phyloP scores from a whole-genome alignment of 108 stramenopile genomes.

The Nitzschia inconspicua region DNA sequence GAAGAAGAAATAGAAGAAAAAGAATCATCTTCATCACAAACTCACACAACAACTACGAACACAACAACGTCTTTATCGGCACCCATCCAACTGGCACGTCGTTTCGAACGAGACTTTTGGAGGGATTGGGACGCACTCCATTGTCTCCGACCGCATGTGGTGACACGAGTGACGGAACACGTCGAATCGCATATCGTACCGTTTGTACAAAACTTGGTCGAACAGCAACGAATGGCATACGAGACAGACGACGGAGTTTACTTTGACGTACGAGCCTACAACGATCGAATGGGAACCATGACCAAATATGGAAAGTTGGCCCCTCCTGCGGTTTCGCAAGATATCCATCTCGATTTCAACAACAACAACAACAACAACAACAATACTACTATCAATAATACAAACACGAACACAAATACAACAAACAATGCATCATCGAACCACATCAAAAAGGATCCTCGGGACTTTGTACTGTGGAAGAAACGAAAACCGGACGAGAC shows the following conservation, averaged over 20 bases:
- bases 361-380: neutral
- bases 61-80: conserved; percentile 27
- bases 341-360: conserved; percentile 25
- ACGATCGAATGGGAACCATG: conserved; percentile 32
- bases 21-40: too few species aligned
- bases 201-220: conserved; percentile 75
- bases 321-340: conserved; percentile 58
- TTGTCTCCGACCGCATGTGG: conserved; percentile 70
- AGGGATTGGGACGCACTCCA: conserved; percentile 69
- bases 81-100: conserved; percentile 55
- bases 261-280: conserved; percentile 86
- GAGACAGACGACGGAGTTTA: conserved; percentile 79
- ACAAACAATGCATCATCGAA: conserved; percentile 24
- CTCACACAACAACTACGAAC: conserved; percentile 40
- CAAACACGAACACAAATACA: neutral
- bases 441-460: conserved; percentile 65
- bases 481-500: conserved; percentile 39
- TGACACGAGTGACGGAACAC: conserved; percentile 94
- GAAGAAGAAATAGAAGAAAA: too few species aligned
- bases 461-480: conserved; percentile 99
- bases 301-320: conserved; percentile 91
- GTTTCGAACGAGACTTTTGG: conserved; percentile 67
- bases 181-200: conserved; percentile 82
- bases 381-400: too few species aligned
- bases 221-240: conserved; percentile 84